These are phyloP conservation scores for Capsicum baccatum DNA, from an alignment of 257 asterid genomes.

Conservation along the genomic window DNA sequence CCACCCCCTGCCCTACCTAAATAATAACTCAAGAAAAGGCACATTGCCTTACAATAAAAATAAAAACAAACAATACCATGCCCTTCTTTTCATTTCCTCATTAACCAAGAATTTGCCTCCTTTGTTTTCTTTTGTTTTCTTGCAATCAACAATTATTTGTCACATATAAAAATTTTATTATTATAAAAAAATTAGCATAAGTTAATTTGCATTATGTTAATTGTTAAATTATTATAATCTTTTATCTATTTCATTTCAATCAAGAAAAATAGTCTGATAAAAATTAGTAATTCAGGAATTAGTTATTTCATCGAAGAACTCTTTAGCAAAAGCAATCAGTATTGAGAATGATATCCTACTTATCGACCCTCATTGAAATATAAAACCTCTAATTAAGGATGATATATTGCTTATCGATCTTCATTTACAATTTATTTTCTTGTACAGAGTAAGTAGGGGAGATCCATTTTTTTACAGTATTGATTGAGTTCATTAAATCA, in stretches of 20 bases:
- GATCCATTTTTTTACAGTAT: no score
- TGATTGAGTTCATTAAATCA: no score
- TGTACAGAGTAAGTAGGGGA: no score
- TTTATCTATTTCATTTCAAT: background rate
- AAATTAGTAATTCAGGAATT: no score
- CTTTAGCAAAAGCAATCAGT: no score
- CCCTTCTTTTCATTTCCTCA: conserved; percentile 43
- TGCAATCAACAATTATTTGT: background rate
- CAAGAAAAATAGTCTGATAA: no score
- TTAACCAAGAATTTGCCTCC: conserved; percentile 28
- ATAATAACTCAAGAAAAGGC: conserved; percentile 32
- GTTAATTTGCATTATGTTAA: background rate
- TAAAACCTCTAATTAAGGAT: no score
- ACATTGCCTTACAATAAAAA: conserved; percentile 31
- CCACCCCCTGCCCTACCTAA: background rate
- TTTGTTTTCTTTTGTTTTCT: background rate
- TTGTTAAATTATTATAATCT: background rate
- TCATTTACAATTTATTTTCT: no score
- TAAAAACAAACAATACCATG: conserved; percentile 41
- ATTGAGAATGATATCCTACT: no score
- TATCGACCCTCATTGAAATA: no score
- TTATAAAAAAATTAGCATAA: background rate
- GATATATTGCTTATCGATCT: no score
- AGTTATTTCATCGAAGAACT: no score
- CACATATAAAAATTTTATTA: background rate